These are phyloP conservation scores for Fusarium begoniae DNA, from an alignment of 2,329 filamentous ascomycete genomes.

Conservation along the genomic window DNA sequence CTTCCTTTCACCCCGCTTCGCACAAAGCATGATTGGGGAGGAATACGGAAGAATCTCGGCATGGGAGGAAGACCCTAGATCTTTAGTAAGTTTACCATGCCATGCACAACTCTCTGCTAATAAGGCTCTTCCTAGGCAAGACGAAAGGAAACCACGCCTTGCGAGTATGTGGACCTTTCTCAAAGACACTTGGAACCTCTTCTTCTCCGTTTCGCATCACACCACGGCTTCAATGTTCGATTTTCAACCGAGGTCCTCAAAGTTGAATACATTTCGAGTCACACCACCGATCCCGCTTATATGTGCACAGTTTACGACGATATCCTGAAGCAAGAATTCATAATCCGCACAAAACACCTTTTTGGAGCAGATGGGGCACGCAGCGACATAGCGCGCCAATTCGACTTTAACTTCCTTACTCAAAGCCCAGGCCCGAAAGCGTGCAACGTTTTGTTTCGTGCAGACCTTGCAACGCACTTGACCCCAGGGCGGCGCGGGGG, in stretches of 20 bases:
- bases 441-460: background rate
- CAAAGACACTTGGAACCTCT: background rate
- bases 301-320: background rate
- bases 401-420: background rate
- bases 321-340: background rate
- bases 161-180: background rate
- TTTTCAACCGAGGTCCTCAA: background rate
- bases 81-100: rapidly evolving
- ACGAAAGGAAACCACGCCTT: background rate
- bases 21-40: background rate
- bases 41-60: background rate
- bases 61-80: background rate
- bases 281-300: rapidly evolving
- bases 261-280: rapidly evolving
- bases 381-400: background rate
- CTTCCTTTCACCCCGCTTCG: background rate
- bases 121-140: rapidly evolving
- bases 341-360: background rate
- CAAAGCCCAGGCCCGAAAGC: background rate
- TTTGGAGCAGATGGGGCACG: background rate
- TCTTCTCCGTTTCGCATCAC: background rate
- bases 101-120: rapidly evolving
- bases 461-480: background rate
- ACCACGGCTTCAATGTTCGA: background rate
- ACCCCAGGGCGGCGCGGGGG: rapidly evolving